These are phyloP conservation scores for Phragmites australis DNA, from an alignment of 176 grass and related monocot species.

Conservation along the genomic window DNA sequence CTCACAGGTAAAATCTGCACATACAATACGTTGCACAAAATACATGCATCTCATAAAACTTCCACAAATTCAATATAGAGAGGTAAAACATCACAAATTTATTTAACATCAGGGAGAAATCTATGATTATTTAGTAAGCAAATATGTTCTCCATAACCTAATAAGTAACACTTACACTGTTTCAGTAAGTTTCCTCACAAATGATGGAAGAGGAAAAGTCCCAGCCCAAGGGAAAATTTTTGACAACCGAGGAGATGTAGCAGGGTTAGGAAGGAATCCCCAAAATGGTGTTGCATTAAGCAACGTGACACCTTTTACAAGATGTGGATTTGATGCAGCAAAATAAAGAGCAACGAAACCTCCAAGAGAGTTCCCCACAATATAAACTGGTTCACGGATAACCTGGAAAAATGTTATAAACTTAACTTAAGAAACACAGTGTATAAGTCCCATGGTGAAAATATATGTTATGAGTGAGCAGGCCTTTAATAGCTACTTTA, in stretches of 20 bases:
- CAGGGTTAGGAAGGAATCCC: slow-evolving; percentile 91
- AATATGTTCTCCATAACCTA: background rate
- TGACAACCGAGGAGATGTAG: slow-evolving; percentile 71
- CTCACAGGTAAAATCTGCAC: slow-evolving; percentile 8
- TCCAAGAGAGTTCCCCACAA: slow-evolving; percentile 96
- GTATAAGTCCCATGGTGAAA: slow-evolving; percentile 1
- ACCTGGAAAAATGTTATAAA: slow-evolving; percentile 56
- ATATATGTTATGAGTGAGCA: background rate
- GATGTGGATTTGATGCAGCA: slow-evolving; percentile 70
- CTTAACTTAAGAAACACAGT: background rate
- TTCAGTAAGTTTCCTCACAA: slow-evolving; percentile 78
- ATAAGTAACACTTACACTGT: slow-evolving; percentile 63
- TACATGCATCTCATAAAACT: background rate
- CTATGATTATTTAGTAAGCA: background rate
- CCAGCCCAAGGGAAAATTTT: slow-evolving; percentile 90
- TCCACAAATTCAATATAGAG: background rate
- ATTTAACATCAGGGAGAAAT: background rate
- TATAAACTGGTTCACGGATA: slow-evolving; percentile 89
- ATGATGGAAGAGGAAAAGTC: slow-evolving; percentile 88
- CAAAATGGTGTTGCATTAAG: slow-evolving; percentile 98
- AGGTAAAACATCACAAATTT: background rate
- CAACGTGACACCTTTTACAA: slow-evolving; percentile 88
- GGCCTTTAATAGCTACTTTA: background rate
- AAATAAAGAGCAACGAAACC: slow-evolving; percentile 83
- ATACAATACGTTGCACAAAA: background rate